Conservation (phyloP, 805 yeast species). For the Jamesozyma piceae region DNA sequence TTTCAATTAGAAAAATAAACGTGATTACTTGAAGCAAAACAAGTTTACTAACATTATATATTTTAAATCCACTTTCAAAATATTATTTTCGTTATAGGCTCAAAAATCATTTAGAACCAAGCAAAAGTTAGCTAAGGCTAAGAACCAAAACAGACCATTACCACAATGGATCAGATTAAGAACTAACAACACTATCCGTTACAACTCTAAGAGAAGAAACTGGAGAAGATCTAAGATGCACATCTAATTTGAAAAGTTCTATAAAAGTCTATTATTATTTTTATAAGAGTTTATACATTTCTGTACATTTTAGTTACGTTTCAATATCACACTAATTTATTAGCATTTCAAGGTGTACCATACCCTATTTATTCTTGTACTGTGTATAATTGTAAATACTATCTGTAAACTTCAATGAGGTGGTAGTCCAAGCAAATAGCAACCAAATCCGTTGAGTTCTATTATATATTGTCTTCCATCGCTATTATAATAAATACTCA, state of each 20-base stretch:
- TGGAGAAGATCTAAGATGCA: conserved; percentile 99
- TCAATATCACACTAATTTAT: conserved; percentile 3
- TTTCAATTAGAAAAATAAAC: too few species aligned
- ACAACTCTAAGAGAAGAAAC: conserved; percentile 99
- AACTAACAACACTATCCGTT: conserved; percentile 95
- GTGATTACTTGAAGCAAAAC: too few species aligned
- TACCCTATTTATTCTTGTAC: too few species aligned
- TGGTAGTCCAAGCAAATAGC: too few species aligned
- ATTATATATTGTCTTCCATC: too few species aligned
- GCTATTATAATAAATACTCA: too few species aligned
- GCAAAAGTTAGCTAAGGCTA: conserved; percentile 98
- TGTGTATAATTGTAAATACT: too few species aligned
- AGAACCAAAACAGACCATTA: conserved; percentile 98
- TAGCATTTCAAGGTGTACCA: conserved; percentile 4
- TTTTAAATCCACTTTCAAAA: neutral
- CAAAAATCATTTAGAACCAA: conserved; percentile 94
- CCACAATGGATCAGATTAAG: conserved; percentile 99
- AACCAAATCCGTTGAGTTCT: too few species aligned
- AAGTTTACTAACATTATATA: neutral
- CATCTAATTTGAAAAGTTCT: conserved; percentile 46
- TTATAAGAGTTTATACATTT: conserved; percentile 5
- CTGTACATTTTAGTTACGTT: conserved; percentile 1
- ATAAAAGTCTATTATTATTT: conserved; percentile 2
- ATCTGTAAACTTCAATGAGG: too few species aligned
- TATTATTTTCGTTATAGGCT: conserved; percentile 39